Evolutionary conservation across 441 rosid genomes (phyloP), one percentile per base, ranked within the genome.

Genomic region (Lepidium campestre): DNA sequence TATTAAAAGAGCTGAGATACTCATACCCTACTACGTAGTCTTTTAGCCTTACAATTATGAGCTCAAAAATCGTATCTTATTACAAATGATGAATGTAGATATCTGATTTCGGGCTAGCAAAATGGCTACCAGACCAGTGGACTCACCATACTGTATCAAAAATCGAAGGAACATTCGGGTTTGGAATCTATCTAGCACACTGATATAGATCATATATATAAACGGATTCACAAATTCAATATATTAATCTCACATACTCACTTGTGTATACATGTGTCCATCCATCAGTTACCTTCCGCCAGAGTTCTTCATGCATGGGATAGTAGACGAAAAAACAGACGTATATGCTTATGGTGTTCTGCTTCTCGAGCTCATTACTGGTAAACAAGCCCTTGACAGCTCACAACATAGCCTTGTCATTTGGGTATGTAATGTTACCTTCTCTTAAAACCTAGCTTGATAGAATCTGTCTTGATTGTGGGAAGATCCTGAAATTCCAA

Each of bases 81-180:
- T 19, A 2, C 44, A 36, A 52, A 45, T 35, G 14, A 27, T 56
- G 18, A n/a, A 25, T 62, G 20, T 78, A 90, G 97, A 87, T 93
- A 71, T 88, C 98, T 47, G 98, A 93, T 84, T 90, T 93, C 7
- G 98, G 97, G 52, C 87, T 93, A 8, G 84, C 97, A 8, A 93
- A 87, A 80, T 90, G 98, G 97, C 73, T 93, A 61, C 97, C 96
- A 0, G 96, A 90, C 74, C 85, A 93, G 32, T 88, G 95, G 95
- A 86, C 93, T 71, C 98, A 90, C 71, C 98, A 93, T 68, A 81
- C 81, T 0, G 90, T 90, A 56, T 85, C 86, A 0, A 83, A 87
- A 77, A 72, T 93, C 5, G 96, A 90, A 84, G 97, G 97, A 82
- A 93, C 97, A 72, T 90, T 93, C 49, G 98, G 98, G 98, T 93